A percentile compares a stretch with the other conserved stretches of the same genome.
phyloP scores from a whole-genome alignment of 2,329 filamentous ascomycete genomes.

The Thelonectria olida region DNA sequence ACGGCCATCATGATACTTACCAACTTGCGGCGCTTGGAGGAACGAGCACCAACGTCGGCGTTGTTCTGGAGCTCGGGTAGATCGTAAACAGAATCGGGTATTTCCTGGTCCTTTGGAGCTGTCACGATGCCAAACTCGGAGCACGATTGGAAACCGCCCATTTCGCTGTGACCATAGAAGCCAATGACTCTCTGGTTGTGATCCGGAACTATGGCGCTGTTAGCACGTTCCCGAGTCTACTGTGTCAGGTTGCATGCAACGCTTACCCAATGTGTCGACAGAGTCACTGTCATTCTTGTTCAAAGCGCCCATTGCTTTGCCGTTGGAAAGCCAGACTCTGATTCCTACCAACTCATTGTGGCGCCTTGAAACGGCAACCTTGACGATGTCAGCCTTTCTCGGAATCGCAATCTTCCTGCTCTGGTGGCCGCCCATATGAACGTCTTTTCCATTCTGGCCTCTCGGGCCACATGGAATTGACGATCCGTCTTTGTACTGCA shows the following conservation, averaged over 20 bases:
- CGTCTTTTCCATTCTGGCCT: slow-evolving; percentile 15
- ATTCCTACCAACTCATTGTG: slow-evolving; percentile 28
- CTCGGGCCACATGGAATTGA: slow-evolving; percentile 52
- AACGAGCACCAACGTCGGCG: background rate
- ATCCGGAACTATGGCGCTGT: slow-evolving; percentile 41
- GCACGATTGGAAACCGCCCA: slow-evolving; percentile 30
- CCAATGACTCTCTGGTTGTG: slow-evolving; percentile 53
- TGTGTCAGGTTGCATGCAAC: background rate
- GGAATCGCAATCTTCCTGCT: slow-evolving; percentile 37
- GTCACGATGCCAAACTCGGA: slow-evolving; percentile 59
- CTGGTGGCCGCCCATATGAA: slow-evolving; percentile 44
- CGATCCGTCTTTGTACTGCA: slow-evolving; percentile 56
- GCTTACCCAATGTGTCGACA: slow-evolving; percentile 25
- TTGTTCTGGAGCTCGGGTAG: slow-evolving; percentile 52
- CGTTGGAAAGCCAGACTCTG: slow-evolving; percentile 35
- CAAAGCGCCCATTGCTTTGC: slow-evolving; percentile 32
- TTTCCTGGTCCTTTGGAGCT: slow-evolving; percentile 47
- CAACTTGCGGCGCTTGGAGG: background rate
- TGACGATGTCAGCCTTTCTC: slow-evolving; percentile 40
- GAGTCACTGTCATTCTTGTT: slow-evolving; percentile 12
- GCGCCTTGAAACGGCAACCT: slow-evolving; percentile 40
- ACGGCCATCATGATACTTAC: background rate
- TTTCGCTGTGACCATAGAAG: slow-evolving; percentile 52
- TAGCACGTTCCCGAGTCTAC: background rate
- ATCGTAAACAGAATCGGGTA: slow-evolving; percentile 52